Percentiles rank a stretch among this genome's conserved stretches.
phyloP scores from a whole-genome alignment of 2,329 filamentous ascomycete genomes.

The Bipolaris sorokiniana region DNA sequence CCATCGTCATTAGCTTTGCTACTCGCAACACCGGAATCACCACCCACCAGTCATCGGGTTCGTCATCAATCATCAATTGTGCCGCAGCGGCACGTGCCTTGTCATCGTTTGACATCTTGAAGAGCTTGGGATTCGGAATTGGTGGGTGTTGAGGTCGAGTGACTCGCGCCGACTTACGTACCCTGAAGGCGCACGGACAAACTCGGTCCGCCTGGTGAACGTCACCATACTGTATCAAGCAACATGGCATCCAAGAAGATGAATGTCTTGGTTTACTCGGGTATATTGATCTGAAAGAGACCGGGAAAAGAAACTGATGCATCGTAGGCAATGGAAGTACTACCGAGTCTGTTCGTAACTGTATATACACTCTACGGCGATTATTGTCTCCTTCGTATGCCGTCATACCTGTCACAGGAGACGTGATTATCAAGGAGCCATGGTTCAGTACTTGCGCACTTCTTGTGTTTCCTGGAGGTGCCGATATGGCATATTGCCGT shows the following conservation, averaged over 20 bases:
- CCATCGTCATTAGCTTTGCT: slow-evolving; percentile 18
- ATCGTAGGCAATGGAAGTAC: slow-evolving; percentile 79
- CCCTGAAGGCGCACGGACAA: slow-evolving; percentile 38
- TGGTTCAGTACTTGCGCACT: slow-evolving; percentile 88
- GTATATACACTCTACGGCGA: slow-evolving; percentile 82
- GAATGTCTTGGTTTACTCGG: slow-evolving; percentile 93
- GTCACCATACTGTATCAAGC: slow-evolving; percentile 20
- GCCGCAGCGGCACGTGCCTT: slow-evolving; percentile 46
- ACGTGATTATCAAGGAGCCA: slow-evolving; percentile 84
- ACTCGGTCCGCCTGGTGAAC: slow-evolving; percentile 34
- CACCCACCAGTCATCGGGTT: slow-evolving; percentile 91
- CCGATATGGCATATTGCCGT: slow-evolving; percentile 90
- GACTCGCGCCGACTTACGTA: slow-evolving; percentile 14
- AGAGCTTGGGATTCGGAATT: slow-evolving; percentile 8
- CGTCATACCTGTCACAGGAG: slow-evolving; percentile 81
- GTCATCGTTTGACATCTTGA: slow-evolving; percentile 64
- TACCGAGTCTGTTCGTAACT: slow-evolving; percentile 86
- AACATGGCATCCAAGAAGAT: slow-evolving; percentile 72
- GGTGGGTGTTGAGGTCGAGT: slow-evolving; percentile 9
- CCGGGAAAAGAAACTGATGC: background rate
- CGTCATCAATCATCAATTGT: slow-evolving; percentile 71
- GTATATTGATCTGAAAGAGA: slow-evolving; percentile 53
- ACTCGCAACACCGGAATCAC: slow-evolving; percentile 17
- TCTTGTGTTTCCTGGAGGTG: slow-evolving; percentile 89
- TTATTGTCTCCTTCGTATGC: slow-evolving; percentile 91